Conservation (phyloP, 2,329 filamentous ascomycete species). For the Whalleya microplaca region DNA sequence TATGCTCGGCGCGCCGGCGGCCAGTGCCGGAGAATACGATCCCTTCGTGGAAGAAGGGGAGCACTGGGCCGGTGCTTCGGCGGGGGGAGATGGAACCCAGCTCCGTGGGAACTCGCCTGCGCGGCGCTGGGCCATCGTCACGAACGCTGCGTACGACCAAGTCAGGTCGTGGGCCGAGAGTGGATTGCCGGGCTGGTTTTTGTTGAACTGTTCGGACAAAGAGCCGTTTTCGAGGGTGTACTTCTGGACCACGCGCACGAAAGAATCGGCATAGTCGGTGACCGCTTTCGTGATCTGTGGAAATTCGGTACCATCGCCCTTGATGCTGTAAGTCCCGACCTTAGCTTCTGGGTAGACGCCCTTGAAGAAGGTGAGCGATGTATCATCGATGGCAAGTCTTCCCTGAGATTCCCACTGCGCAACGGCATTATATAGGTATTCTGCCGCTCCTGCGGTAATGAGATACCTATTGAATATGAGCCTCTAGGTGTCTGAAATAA, state of each 20-base stretch:
- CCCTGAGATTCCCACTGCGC: constrained; percentile 55
- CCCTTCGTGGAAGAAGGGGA: constrained; percentile 29
- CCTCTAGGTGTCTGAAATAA: not conserved
- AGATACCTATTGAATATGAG: constrained; percentile 43
- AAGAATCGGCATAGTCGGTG: constrained; percentile 58
- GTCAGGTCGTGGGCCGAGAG: constrained; percentile 59
- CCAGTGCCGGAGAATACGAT: constrained; percentile 40
- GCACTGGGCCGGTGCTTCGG: constrained; percentile 36
- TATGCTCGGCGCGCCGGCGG: constrained; percentile 41
- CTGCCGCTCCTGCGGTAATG: constrained; percentile 58
- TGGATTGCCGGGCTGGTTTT: constrained; percentile 40
- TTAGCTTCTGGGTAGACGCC: constrained; percentile 52
- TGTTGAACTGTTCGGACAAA: constrained; percentile 54
- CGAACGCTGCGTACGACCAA: constrained; percentile 71
- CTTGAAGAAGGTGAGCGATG: constrained; percentile 60
- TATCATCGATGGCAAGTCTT: constrained; percentile 51
- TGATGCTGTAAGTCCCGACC: constrained; percentile 51
- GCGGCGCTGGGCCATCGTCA: constrained; percentile 49
- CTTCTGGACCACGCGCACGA: constrained; percentile 49
- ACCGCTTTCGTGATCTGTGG: constrained; percentile 49
- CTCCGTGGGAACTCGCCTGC: constrained; percentile 37
- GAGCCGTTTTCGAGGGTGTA: constrained; percentile 53
- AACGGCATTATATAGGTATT: constrained; percentile 60
- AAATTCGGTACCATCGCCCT: constrained; percentile 39
- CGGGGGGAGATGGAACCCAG: constrained; percentile 29